Evolutionary conservation across 164 flowering plant species (phyloP).

Genomic region (Nymphaea thermarum): DNA sequence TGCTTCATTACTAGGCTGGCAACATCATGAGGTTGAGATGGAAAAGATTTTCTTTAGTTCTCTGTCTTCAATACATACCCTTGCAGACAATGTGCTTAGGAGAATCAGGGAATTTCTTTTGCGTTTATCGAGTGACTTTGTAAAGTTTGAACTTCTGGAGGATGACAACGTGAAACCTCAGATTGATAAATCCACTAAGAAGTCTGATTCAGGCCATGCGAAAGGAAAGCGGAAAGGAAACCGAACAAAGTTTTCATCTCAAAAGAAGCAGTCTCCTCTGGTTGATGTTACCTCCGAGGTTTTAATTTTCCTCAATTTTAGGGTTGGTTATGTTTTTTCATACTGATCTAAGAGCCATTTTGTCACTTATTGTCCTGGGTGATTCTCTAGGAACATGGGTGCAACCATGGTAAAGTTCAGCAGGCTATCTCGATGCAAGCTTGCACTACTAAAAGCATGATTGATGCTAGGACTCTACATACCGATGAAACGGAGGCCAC

Average conservation of each 20-base stretch:
- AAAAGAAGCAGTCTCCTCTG: conserved; percentile 13
- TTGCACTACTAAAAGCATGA: conserved; percentile 1
- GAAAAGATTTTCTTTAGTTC: conserved; percentile 61
- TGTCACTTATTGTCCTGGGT: conserved; percentile 11
- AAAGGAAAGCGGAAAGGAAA: conserved; percentile 55
- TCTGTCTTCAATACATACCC: conserved; percentile 42
- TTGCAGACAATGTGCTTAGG: conserved; percentile 55
- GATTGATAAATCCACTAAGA: conserved; percentile 32
- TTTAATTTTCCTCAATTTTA: conserved; percentile 5
- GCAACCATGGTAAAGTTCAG: conserved; percentile 3
- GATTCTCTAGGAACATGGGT: conserved; percentile 33
- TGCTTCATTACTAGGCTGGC: conserved; percentile 20
- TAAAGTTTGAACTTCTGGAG: conserved; percentile 64
- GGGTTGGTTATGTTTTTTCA: neutral
- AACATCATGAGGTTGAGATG: conserved; percentile 18
- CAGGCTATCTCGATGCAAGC: conserved; percentile 7
- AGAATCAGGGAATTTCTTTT: conserved; percentile 64
- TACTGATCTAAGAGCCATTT: neutral
- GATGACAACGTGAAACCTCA: conserved; percentile 26
- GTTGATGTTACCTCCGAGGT: conserved; percentile 30
- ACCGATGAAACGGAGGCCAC: conserved; percentile 11
- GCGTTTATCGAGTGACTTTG: conserved; percentile 67
- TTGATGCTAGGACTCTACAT: neutral
- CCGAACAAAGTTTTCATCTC: conserved; percentile 27
- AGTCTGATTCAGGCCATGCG: conserved; percentile 25